Conservation (phyloP, 192 early-diverging fungal species). For the Podochytrium sp. region DNA sequence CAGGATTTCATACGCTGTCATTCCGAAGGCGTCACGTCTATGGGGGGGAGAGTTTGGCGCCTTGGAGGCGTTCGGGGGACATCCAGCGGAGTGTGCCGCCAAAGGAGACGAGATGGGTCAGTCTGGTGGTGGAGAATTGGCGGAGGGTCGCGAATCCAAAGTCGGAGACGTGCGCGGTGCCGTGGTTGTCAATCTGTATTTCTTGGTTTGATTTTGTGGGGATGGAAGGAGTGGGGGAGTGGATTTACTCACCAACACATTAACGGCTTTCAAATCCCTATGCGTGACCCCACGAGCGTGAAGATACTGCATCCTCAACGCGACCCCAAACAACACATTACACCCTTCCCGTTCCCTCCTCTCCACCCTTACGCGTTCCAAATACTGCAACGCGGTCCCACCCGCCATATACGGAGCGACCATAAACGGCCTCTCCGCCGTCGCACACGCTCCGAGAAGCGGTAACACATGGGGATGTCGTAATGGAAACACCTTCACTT, state of each 20-base stretch:
- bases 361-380: slow-evolving; percentile 8
- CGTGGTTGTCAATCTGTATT: slow-evolving; percentile 32
- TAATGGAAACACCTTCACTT: slow-evolving; percentile 34
- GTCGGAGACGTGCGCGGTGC: slow-evolving; percentile 30
- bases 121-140: slow-evolving; percentile 29
- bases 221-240: not conserved
- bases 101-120: not conserved
- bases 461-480: slow-evolving; percentile 46
- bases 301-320: slow-evolving; percentile 44
- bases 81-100: slow-evolving; percentile 40
- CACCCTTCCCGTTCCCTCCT: not conserved
- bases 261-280: slow-evolving; percentile 46
- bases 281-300: slow-evolving; percentile 38
- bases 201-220: too few relatives aligned
- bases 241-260: slow-evolving; percentile 33
- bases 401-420: slow-evolving; percentile 38
- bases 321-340: slow-evolving; percentile 41
- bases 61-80: slow-evolving; percentile 38
- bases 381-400: slow-evolving; percentile 34
- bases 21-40: slow-evolving; percentile 37
- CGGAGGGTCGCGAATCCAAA: slow-evolving; percentile 42
- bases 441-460: slow-evolving; percentile 44
- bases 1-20: slow-evolving; percentile 37
- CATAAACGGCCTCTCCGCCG: slow-evolving; percentile 46
- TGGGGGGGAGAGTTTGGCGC: slow-evolving; percentile 17